These are phyloP conservation scores for Raphanus raphanistrum DNA, from an alignment of 345 rosid genomes.

Conservation along the genomic window DNA sequence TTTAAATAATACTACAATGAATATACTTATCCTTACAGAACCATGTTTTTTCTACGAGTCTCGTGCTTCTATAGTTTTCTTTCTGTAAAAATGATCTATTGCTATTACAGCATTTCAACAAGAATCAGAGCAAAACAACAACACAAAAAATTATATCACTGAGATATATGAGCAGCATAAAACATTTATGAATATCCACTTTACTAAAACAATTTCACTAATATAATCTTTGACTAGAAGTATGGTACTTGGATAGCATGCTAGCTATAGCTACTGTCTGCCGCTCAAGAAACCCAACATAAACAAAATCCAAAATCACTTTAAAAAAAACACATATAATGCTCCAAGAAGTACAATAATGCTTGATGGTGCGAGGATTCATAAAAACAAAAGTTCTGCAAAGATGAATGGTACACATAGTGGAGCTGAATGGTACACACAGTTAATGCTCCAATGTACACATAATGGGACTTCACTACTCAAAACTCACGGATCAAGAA, in stretches of 20 bases:
- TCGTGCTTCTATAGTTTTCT: background rate
- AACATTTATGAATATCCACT: background rate
- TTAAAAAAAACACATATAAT: background rate
- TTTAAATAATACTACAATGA: background rate
- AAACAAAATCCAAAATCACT: background rate
- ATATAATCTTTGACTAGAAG: background rate
- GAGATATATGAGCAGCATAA: background rate
- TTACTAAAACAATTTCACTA: background rate
- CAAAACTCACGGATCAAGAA: too few species aligned
- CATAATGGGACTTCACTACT: too few species aligned
- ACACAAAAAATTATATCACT: background rate
- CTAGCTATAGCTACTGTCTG: background rate
- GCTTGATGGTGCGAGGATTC: background rate
- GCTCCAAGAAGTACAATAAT: background rate
- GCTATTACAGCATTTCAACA: background rate
- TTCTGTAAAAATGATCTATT: too few species aligned
- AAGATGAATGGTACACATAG: too few species aligned
- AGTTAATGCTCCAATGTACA: too few species aligned
- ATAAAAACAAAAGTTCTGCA: too few species aligned
- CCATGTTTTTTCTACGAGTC: background rate
- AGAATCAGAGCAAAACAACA: background rate
- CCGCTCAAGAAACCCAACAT: conserved; percentile 2
- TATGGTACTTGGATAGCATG: conserved; percentile 5
- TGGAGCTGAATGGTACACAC: too few species aligned
- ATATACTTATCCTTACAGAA: background rate